Evolutionary conservation across 768 basidiomycete genomes (phyloP), one percentile per base, ranked within the genome.

Genomic region (Phylloporus scabripes): DNA sequence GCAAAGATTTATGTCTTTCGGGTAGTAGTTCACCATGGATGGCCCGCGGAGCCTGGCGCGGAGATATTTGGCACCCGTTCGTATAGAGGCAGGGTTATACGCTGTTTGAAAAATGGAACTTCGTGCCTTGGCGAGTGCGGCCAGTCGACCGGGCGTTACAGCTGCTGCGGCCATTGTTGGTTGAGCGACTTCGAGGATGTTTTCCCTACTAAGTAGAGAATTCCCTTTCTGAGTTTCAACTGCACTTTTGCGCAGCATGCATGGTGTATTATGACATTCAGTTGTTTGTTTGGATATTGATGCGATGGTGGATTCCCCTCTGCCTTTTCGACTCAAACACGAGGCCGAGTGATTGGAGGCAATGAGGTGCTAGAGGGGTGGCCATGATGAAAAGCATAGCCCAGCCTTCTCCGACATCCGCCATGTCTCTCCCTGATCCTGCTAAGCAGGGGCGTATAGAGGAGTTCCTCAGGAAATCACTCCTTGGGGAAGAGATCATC

Each of bases 21-120:
- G 87, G 69, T 94, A 93, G 72, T 97, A 97, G 5, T 78, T 72
- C 55, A 85, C 63, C 84, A 96, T 88, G 23, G 90, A 78, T 0
- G 92, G 92, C 0, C 94, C 95, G 0, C 84, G 81, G 31, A 97
- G 79, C 15, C 86, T 77, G 12, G 79, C 75, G 17, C 86, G 82
- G 40, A 97, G 81, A 71, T 95, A 92, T 71, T 97, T 97, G 23
- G 92, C 86, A 15, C 95, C 95, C 0, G 88, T 93, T 15, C 94
- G 83, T 12, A 81, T 64, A 23, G 79, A 79, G 2, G 77, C 77
- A 0, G 94, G 94, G 69, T 97, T 97, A 70, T 87, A 92, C 4
- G 85, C 74, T 8, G 91, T 95, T 61, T 92, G 81, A 62, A 97
- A 95, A 46, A 97, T 79, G 36, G 74, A 63, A 63, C 81, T 84